phyloP scores from a whole-genome alignment of 495 filamentous ascomycete species.

The Terfezia claveryi region DNA sequence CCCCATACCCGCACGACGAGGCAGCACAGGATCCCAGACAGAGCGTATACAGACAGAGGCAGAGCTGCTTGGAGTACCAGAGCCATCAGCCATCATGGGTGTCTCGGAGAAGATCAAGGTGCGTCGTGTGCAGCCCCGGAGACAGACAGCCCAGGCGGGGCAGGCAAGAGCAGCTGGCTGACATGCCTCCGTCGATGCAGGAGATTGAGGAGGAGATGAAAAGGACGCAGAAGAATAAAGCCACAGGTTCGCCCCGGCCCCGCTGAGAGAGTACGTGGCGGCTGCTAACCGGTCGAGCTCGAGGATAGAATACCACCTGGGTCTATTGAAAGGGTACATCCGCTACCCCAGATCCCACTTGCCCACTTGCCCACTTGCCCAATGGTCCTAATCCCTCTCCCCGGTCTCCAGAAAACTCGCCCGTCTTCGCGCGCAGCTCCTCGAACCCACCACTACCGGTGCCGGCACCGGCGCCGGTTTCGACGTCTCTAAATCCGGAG shows the following conservation, averaged over 20 bases:
- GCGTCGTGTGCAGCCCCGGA: slow-evolving; percentile 28
- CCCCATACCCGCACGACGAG: too few species aligned
- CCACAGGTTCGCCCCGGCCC: slow-evolving; percentile 30
- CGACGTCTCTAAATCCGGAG: slow-evolving; percentile 85
- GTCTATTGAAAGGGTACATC: slow-evolving; percentile 61
- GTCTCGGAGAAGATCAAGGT: slow-evolving; percentile 99
- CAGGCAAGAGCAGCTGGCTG: too few species aligned
- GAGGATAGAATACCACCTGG: slow-evolving; percentile 67
- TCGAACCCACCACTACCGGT: slow-evolving; percentile 70
- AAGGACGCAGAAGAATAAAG: slow-evolving; percentile 99
- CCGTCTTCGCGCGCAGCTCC: slow-evolving; percentile 77
- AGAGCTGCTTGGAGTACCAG: too few species aligned
- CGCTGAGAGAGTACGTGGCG: too few species aligned
- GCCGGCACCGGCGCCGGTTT: slow-evolving; percentile 54
- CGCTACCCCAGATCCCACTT: too few species aligned
- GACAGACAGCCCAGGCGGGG: too few species aligned
- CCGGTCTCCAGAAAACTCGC: slow-evolving; percentile 45
- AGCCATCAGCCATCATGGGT: slow-evolving; percentile 51
- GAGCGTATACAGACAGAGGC: too few species aligned
- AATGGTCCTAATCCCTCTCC: too few species aligned
- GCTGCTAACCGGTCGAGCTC: too few species aligned
- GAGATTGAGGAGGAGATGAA: slow-evolving; percentile 99
- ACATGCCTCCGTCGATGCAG: not conserved
- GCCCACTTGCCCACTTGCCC: too few species aligned
- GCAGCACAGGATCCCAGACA: too few species aligned